Conservation (phyloP, 805 yeast genomes). For the Cyberlindnera saturnus region DNA sequence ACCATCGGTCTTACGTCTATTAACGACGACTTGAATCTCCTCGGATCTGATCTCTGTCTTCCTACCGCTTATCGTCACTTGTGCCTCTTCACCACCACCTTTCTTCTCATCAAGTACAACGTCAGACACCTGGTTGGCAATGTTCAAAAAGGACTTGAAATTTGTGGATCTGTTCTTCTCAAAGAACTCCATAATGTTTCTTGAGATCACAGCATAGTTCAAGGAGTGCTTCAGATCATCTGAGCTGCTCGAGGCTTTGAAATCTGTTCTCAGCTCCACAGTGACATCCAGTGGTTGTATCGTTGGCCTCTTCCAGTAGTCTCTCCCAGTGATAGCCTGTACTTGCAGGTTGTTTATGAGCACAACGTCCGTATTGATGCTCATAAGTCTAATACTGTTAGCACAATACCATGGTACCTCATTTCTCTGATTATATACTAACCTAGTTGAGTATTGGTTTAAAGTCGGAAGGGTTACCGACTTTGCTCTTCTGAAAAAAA, state of each 20-base stretch:
- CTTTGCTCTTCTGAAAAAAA: neutral
- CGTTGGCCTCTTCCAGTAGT: constrained; percentile 64
- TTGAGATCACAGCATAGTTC: constrained; percentile 81
- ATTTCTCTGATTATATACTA: neutral
- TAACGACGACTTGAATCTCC: constrained; percentile 35
- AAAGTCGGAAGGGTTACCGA: neutral
- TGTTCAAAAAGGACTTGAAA: constrained; percentile 29
- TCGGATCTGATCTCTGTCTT: constrained; percentile 58
- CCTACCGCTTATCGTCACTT: constrained; percentile 36
- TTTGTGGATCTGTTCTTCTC: constrained; percentile 32
- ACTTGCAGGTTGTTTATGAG: constrained; percentile 42
- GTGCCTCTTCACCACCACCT: constrained; percentile 44
- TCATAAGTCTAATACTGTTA: neutral
- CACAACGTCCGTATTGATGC: constrained; percentile 13
- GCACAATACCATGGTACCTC: neutral
- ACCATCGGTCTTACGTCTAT: constrained; percentile 24
- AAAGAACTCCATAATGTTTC: constrained; percentile 52
- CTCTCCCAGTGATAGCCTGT: constrained; percentile 62
- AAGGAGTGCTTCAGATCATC: constrained; percentile 81
- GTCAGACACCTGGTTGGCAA: constrained; percentile 42
- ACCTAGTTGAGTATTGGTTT: neutral
- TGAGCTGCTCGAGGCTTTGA: constrained; percentile 64
- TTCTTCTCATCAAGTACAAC: constrained; percentile 37
- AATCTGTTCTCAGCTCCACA: constrained; percentile 57
- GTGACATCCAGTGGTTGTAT: constrained; percentile 63